Evolutionary conservation across 768 basidiomycete genomes (phyloP).

Genomic region (Kwoniella dendrophila): DNA sequence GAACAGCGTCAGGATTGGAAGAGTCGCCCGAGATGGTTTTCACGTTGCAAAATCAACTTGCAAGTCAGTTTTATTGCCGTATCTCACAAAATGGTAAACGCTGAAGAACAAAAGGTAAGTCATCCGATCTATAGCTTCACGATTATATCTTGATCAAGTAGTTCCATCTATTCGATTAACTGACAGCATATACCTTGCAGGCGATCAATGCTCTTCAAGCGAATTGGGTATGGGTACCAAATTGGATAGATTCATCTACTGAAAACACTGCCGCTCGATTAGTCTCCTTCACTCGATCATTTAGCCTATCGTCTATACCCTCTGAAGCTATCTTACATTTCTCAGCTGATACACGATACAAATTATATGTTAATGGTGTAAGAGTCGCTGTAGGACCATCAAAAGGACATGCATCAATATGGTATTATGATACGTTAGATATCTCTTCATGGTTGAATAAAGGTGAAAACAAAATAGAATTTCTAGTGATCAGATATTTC

Average conservation of each 20-base stretch:
- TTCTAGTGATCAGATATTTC: slow-evolving; percentile 34
- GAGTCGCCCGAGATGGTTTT: too few relatives aligned
- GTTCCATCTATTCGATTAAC: too few relatives aligned
- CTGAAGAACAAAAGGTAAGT: neutral
- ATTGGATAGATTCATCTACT: slow-evolving; percentile 17
- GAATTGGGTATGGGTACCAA: slow-evolving; percentile 27
- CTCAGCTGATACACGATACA: slow-evolving; percentile 37
- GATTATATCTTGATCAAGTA: too few relatives aligned
- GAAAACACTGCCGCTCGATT: slow-evolving; percentile 18
- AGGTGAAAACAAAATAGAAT: slow-evolving; percentile 25
- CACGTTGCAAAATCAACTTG: too few relatives aligned
- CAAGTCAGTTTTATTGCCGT: too few relatives aligned
- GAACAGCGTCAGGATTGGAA: too few relatives aligned
- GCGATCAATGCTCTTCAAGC: slow-evolving; percentile 21
- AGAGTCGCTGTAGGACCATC: slow-evolving; percentile 32
- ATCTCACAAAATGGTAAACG: neutral
- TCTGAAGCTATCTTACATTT: slow-evolving; percentile 14
- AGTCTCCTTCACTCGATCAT: slow-evolving; percentile 19
- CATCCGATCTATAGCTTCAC: too few relatives aligned
- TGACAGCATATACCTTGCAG: too few relatives aligned
- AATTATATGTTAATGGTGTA: slow-evolving; percentile 31
- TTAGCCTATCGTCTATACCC: neutral
- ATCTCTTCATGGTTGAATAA: slow-evolving; percentile 16
- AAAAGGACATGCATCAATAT: slow-evolving; percentile 20
- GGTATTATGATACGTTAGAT: slow-evolving; percentile 36